phyloP scores from a whole-genome alignment of 148 eudicot genomes.

The Persicaria tinctoria region DNA sequence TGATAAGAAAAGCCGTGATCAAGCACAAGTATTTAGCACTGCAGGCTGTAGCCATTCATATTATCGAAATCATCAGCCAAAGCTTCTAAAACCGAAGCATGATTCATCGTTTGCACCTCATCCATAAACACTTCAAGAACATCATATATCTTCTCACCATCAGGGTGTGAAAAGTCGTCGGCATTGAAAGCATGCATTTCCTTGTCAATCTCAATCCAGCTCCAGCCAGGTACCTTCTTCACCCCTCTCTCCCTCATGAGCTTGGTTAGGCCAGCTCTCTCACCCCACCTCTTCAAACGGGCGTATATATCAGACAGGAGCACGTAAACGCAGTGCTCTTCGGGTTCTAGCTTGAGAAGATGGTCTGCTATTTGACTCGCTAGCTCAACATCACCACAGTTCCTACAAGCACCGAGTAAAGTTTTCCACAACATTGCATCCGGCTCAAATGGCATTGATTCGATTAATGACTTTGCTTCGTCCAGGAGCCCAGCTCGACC shows the following conservation, averaged over 20 bases:
- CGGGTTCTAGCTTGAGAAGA: conserved; percentile 57
- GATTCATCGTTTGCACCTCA: conserved; percentile 28
- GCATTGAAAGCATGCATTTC: conserved; percentile 62
- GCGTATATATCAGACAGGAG: conserved; percentile 61
- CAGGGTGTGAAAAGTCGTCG: conserved; percentile 44
- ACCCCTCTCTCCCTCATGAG: conserved; percentile 62
- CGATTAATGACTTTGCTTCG: conserved; percentile 45
- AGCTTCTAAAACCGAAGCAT: conserved; percentile 16
- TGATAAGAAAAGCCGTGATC: not conserved
- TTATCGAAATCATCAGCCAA: conserved; percentile 10
- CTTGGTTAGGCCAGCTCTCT: conserved; percentile 47
- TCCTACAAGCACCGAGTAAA: conserved; percentile 57
- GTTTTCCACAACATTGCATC: conserved; percentile 72
- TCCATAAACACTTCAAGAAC: conserved; percentile 28
- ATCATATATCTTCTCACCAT: conserved; percentile 32
- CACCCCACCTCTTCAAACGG: conserved; percentile 53
- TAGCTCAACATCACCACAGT: conserved; percentile 52
- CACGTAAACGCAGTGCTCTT: conserved; percentile 65
- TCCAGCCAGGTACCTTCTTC: conserved; percentile 77
- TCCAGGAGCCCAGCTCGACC: conserved; percentile 63
- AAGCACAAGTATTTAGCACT: not conserved
- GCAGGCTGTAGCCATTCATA: not conserved
- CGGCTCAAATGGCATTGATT: conserved; percentile 69
- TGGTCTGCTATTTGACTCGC: conserved; percentile 45
- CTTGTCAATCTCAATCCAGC: conserved; percentile 61